Conservation (phyloP, 2,329 filamentous ascomycete species). For the Nothophaeocryptopus gaeumannii region DNA sequence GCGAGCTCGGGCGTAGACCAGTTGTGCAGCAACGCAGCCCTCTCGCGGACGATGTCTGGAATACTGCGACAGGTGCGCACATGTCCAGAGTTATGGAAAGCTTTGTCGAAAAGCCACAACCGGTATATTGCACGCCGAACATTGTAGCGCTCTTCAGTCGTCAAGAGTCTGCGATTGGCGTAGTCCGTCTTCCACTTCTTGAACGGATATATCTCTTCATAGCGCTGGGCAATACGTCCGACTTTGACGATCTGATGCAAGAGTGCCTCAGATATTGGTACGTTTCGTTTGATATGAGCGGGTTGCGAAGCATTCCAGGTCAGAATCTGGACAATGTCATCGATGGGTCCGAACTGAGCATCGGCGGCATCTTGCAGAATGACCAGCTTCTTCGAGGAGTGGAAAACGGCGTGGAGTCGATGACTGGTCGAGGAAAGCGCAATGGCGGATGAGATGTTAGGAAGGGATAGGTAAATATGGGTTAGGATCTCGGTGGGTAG, state of each 20-base stretch:
- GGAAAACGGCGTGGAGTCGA: constrained; percentile 53
- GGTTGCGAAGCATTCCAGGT: constrained; percentile 61
- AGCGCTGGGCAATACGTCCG: constrained; percentile 55
- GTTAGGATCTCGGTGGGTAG: constrained; percentile 59
- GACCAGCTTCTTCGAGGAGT: constrained; percentile 52
- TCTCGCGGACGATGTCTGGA: constrained; percentile 48
- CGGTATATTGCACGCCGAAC: constrained; percentile 59
- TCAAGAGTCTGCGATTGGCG: constrained; percentile 54
- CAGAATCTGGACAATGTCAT: constrained; percentile 58
- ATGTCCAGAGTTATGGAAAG: constrained; percentile 55
- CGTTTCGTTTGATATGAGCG: constrained; percentile 52
- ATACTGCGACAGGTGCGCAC: constrained; percentile 51
- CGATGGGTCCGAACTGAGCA: constrained; percentile 56
- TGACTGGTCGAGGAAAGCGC: constrained; percentile 55
- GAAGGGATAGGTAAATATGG: constrained; percentile 55
- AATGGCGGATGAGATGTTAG: constrained; percentile 52
- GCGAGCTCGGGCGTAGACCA: constrained; percentile 56
- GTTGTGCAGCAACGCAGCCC: constrained; percentile 57
- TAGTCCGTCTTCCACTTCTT: constrained; percentile 62
- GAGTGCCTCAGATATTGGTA: constrained; percentile 54
- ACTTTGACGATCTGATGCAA: constrained; percentile 55
- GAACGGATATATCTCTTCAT: constrained; percentile 60
- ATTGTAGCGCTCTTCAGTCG: constrained; percentile 47
- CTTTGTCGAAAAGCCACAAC: constrained; percentile 58
- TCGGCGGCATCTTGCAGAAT: constrained; percentile 56